These are phyloP conservation scores for Berberis thunbergii DNA, from an alignment of 164 flowering plant species.

Conservation along the genomic window DNA sequence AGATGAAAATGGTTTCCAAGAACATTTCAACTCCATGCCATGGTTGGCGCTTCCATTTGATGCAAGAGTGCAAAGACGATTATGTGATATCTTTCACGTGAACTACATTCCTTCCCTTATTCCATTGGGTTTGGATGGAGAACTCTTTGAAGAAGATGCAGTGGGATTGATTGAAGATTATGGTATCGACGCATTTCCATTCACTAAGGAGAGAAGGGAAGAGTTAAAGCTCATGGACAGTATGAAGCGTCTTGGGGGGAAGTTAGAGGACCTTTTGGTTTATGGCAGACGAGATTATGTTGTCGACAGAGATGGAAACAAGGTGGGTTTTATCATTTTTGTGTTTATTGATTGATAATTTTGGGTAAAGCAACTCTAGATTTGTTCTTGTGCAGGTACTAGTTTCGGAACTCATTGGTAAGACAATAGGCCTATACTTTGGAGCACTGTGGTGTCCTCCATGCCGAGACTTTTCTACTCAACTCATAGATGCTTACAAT, in stretches of 20 bases:
- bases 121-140: slow-evolving; percentile 22
- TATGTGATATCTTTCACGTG: slow-evolving; percentile 24
- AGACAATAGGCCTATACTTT: slow-evolving; percentile 55
- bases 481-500: slow-evolving; percentile 34
- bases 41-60: slow-evolving; percentile 57
- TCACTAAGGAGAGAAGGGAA: slow-evolving; percentile 32
- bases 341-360: not conserved
- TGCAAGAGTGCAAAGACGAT: slow-evolving; percentile 7
- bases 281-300: slow-evolving; percentile 26
- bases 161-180: slow-evolving; percentile 42
- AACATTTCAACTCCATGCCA: slow-evolving; percentile 44
- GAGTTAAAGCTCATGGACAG: slow-evolving; percentile 37
- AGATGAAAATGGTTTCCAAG: slow-evolving; percentile 29
- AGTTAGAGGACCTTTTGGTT: slow-evolving; percentile 33
- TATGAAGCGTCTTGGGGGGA: slow-evolving; percentile 27
- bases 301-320: slow-evolving; percentile 22
- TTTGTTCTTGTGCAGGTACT: slow-evolving; percentile 23
- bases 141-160: slow-evolving; percentile 22
- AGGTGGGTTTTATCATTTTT: slow-evolving; percentile 18
- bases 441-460: slow-evolving; percentile 64
- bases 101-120: slow-evolving; percentile 36
- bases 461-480: slow-evolving; percentile 36
- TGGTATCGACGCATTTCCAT: slow-evolving; percentile 49
- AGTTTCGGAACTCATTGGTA: slow-evolving; percentile 37
- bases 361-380: not conserved